Evolutionary conservation across 306 rosid genomes (phyloP).

Genomic region (Acacia confusa): DNA sequence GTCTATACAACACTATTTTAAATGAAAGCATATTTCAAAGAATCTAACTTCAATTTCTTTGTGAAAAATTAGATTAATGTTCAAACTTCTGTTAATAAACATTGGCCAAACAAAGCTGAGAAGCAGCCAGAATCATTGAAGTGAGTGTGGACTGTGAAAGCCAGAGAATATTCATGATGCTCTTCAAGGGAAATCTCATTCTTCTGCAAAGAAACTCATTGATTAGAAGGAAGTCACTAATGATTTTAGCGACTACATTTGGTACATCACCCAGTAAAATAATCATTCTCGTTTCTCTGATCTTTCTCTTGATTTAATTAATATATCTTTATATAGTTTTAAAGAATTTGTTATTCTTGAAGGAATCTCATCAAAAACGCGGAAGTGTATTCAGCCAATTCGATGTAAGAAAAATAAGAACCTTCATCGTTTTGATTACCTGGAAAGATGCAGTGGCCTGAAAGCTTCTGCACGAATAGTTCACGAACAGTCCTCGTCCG

Average conservation of each 20-base stretch:
- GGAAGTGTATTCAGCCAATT: no score
- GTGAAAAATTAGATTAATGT: slow-evolving; percentile 41
- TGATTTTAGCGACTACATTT: slow-evolving; percentile 50
- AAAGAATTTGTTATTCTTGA: no score
- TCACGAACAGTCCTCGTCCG: no score
- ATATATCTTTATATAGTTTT: background rate
- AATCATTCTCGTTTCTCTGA: no score
- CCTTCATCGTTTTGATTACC: no score
- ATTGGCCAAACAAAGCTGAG: slow-evolving; percentile 46
- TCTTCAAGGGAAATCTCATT: slow-evolving; percentile 29
- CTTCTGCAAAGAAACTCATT: slow-evolving; percentile 15
- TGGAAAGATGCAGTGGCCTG: no score
- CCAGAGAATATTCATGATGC: slow-evolving; percentile 38
- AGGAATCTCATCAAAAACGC: no score
- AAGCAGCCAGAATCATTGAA: slow-evolving; percentile 34
- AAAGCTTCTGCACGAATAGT: no score
- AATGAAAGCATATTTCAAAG: no score
- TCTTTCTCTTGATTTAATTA: background rate
- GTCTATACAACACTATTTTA: no score
- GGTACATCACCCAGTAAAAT: slow-evolving; percentile 64
- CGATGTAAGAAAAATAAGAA: no score
- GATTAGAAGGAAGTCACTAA: slow-evolving; percentile 43
- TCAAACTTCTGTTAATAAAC: slow-evolving; percentile 49
- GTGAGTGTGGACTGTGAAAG: slow-evolving; percentile 58
- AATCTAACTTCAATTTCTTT: no score